Evolutionary conservation across 139 green algal genomes (phyloP), one percentile per base, ranked within the genome.

Genomic region (Parachlorella kessleri): DNA sequence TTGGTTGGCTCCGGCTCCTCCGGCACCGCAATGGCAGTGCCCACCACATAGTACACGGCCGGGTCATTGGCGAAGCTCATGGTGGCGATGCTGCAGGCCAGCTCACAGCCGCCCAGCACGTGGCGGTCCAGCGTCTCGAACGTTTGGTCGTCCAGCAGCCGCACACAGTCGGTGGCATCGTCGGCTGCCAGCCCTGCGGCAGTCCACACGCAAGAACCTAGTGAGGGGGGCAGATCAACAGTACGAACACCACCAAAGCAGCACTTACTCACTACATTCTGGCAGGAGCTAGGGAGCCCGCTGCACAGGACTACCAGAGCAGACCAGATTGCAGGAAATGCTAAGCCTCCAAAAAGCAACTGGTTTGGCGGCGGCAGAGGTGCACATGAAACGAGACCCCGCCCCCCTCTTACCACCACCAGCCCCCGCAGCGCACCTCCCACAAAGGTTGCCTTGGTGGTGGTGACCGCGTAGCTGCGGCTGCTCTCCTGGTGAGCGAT

Each of bases 1-100:
- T 91, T 91, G 33, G 81, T 90, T n/a, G 95, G 94, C 82, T 99
- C 96, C 1, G 73, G 24, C 81, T 99, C 96, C 1, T 94, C 88
- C 0, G 86, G 87, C 1, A 85, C 64, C 5, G 90, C 81, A 38
- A 90, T 84, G 2, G 87, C 93, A 4, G 94, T 98, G 36, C 96
- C 96, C n/a, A 99, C 89, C 1, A 96, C 79, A 78, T 89, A 98
- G 78, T 94, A 97, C 24, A 38, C 24, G 6, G 70, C 63, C 6
- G 83, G 67, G 63, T 94, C 86, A 24, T 91, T 90, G 6, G 37
- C 77, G 35, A 91, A 79, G 23, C 64, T 35, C 32, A 84, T 81
- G 73, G 80, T 83, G 2, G 86, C 72, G 21, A 96, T 77, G 38
- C 76, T 83, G 71, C 83, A 90, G 21, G 81, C 88, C 59, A 90